A percentile compares a stretch with the other conserved stretches of the same genome.
These are phyloP conservation scores for Penicillium alfredii DNA, from an alignment of 495 filamentous ascomycete species.

Conservation along the genomic window DNA sequence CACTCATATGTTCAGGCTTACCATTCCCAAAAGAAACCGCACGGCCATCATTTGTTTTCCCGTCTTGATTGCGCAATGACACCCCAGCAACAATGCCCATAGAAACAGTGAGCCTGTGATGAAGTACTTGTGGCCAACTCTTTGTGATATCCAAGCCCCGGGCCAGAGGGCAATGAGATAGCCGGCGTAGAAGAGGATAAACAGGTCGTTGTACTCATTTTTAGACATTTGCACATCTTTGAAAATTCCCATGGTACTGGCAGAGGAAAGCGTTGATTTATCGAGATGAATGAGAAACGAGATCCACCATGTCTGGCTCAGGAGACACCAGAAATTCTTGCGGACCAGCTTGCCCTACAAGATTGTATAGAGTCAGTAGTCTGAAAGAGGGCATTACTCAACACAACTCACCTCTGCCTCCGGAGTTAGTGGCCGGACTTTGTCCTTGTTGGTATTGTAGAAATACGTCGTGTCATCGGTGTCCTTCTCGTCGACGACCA, in stretches of 20 bases:
- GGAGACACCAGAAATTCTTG: constrained; percentile 5
- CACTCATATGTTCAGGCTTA: too few relatives aligned
- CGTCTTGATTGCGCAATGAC: constrained; percentile 3
- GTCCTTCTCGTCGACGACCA: constrained; percentile 1
- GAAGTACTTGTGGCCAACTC: constrained; percentile 6
- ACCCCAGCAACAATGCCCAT: constrained; percentile 4
- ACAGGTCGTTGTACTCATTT: constrained; percentile 8
- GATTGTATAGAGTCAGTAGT: constrained; percentile 1
- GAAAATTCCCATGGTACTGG: constrained; percentile 9
- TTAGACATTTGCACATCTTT: constrained; percentile 6
- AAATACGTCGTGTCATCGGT: constrained; percentile 5
- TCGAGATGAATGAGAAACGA: constrained; percentile 9
- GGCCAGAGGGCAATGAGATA: constrained; percentile 8
- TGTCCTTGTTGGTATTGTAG: constrained; percentile 6
- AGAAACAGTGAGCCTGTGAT: constrained; percentile 5
- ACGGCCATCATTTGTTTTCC: constrained; percentile 8
- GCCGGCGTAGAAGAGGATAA: constrained; percentile 8
- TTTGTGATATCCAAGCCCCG: constrained; percentile 4
- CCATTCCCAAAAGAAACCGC: constrained; percentile 5
- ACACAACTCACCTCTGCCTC: too few relatives aligned
- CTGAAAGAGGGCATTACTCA: too few relatives aligned
- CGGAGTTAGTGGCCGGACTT: neutral
- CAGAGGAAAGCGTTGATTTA: constrained; percentile 6
- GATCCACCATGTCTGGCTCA: constrained; percentile 8
- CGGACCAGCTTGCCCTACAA: constrained; percentile 2